Conservation (phyloP, 1,139 yeast genomes). For the Candida tetrigidarum region DNA sequence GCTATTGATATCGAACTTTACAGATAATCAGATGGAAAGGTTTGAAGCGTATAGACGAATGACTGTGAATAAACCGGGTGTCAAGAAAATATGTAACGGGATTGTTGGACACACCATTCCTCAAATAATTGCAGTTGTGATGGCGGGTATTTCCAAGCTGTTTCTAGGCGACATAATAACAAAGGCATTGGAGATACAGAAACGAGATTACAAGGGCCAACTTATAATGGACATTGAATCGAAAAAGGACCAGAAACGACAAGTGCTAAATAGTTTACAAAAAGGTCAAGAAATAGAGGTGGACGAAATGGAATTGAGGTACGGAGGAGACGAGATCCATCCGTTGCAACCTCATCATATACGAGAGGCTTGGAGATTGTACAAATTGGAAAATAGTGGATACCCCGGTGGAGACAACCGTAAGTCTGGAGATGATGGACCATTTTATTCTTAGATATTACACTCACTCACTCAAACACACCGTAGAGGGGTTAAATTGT, state of each 20-base stretch:
- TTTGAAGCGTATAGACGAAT: conserved; percentile 90
- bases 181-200: conserved; percentile 71
- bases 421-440: conserved; percentile 7
- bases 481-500: too few relatives aligned
- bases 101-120: conserved; percentile 85
- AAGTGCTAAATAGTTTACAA: conserved; percentile 31
- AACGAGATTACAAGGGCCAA: conserved; percentile 53
- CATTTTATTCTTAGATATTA: conserved; percentile 1
- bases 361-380: conserved; percentile 80
- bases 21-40: conserved; percentile 83
- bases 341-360: conserved; percentile 86
- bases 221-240: conserved; percentile 40
- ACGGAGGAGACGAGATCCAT: conserved; percentile 48
- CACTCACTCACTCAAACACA: too few relatives aligned
- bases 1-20: conserved; percentile 70
- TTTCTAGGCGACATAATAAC: conserved; percentile 89
- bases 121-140: conserved; percentile 76
- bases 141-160: conserved; percentile 88
- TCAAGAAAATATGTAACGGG: conserved; percentile 79
- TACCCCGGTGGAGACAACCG: conserved; percentile 3
- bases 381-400: conserved; percentile 7
- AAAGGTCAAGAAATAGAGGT: conserved; percentile 35
- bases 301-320: conserved; percentile 32
- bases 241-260: conserved; percentile 37
- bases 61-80: conserved; percentile 76